Conservation (phyloP, 306 rosid species). For the Abrus precatorius region DNA sequence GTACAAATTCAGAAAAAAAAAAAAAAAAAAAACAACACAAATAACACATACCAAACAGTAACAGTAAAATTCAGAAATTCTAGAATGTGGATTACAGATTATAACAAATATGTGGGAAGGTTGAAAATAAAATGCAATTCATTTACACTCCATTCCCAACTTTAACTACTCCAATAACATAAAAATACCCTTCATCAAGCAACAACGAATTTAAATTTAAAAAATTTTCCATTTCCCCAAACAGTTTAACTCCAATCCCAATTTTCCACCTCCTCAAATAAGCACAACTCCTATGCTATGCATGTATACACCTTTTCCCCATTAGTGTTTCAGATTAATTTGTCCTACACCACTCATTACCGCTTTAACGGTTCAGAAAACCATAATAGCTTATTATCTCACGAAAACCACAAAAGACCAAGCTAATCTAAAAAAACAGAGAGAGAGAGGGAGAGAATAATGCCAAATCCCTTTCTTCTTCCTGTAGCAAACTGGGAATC, state of each 20-base stretch:
- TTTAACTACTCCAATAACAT: neutral
- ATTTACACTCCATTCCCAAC: neutral
- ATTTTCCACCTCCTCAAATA: neutral
- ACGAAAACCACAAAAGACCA: neutral
- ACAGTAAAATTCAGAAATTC: neutral
- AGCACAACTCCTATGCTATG: neutral
- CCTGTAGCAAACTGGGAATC: neutral
- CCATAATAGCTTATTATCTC: neutral
- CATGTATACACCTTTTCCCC: neutral
- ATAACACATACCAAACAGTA: neutral
- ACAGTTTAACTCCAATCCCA: neutral
- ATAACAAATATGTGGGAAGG: neutral
- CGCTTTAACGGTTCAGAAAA: neutral
- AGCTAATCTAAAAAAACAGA: neutral
- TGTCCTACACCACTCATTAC: neutral
- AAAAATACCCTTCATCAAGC: neutral
- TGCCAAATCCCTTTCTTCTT: neutral
- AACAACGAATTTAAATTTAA: neutral
- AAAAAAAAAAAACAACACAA: neutral
- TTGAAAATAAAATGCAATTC: neutral
- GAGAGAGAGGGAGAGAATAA: neutral
- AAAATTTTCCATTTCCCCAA: neutral
- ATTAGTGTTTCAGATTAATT: neutral
- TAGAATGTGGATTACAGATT: neutral
- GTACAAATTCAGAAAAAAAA: neutral